Evolutionary conservation across 371 early-diverging fungal genomes (phyloP), one percentile per base, ranked within the genome.

Genomic region (Mucor saturninus): DNA sequence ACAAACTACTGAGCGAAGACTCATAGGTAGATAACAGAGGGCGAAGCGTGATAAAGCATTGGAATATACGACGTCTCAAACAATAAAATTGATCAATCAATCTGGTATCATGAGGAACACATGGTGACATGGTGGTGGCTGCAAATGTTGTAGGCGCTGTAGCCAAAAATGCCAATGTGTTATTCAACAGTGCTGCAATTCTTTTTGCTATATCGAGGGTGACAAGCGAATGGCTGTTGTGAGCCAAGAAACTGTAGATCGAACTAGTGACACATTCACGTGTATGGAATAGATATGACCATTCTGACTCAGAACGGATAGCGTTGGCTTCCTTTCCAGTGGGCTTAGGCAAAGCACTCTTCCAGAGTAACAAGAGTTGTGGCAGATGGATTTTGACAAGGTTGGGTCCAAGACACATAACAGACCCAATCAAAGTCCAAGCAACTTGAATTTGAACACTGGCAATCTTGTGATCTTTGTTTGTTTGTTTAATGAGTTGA

Each of bases 381-480:
- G 93, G 89, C 13, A 93, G 64, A 61, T 93, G 92, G 32, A 93
- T 87, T 50, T 85, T 84, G 43, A 93, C 93, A 61, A 93, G 86
- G 56, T 89, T 88, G 0, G 93, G 90, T 0, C 95, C 95, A 13
- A 94, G 77, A 31, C 88, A 80, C 91, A 93, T 92, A 26, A 95
- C 71, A 0, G 89, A 79, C 0, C 90, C 90, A 8, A 94, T 80
- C 11, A 95, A 74, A 6, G 80, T 87, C 94, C 95, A 95, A 0
- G 90, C 93, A 0, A 90, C 88, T 62, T 92, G 90, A 7, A 85
- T 62, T 56, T 92, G 91, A n/a, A 84, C 81, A 50, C 80, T 75
- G 5, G 87, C 81, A 31, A 90, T 78, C 21, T 77, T 73, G 5
- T 74, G 62, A 13, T 92, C 90, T 67, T 91, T 84, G 68, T 71